Base-by-base conservation (phyloP, 2,329 filamentous ascomycete genomes). In the Epichloe sp. region DNA sequence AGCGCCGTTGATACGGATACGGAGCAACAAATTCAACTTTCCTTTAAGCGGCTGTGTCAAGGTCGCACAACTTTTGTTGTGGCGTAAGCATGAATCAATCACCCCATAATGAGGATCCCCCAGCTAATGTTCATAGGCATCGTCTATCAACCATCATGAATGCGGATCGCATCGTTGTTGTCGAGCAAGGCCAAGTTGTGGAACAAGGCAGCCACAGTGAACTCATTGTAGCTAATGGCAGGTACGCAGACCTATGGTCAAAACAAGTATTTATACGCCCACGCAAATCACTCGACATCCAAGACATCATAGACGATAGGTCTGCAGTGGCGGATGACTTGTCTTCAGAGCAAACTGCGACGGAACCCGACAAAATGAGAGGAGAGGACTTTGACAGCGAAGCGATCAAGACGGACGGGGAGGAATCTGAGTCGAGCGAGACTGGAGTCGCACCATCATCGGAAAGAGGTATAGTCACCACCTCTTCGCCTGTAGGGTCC, bases 1-100 rank as follows among this genome's bases (percentile, higher is more conserved):
- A 88, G 84, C 38, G 82, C 86, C 6, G 82, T 91, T 52, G 82
- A 88, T 54, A 83, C 82, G 0, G 78, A 82, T 36, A 85, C 80
- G 1, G 82, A 85, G 63, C 77, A 80, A 51, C 77, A 80, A 56
- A 85, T 85, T 44, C 82, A 85, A 57, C 70, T 76, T 35, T 82
- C 81, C 0, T 74, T 85, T 49, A 69, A 69, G 52, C 71, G 70
- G 47, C 69, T 84, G 7, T 82, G 79, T 54, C 68, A 76, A 53
- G 78, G 75, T 2, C 77, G 81, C 23, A 85, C 82, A 2, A 85
- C 80, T 0, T 82, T 85, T 55, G 78, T 84, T 26, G 79, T 85
- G 34, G 82, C 82, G 68, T 78, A 64, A 67, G 75, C 52, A 14
- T 19, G n/a, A 2, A 15, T 5, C 11, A n/a, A 4, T 4, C 12